Evolutionary conservation across 306 rosid genomes (phyloP).

Genomic region (Macrotyloma uniflorum): DNA sequence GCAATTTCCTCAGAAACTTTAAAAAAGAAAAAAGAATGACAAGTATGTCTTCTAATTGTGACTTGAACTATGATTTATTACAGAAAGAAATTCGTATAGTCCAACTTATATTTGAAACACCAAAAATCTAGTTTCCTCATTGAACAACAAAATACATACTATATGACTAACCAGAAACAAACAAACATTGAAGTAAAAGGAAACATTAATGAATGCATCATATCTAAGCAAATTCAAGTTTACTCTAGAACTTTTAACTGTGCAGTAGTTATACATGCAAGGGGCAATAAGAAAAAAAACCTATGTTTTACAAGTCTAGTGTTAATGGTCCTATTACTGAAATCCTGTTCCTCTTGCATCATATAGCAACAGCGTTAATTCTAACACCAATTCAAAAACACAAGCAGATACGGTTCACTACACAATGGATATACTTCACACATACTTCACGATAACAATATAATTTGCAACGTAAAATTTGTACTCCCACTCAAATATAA

Average conservation of each 20-base stretch:
- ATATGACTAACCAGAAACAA: constrained; percentile 4
- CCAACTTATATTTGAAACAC: constrained; percentile 22
- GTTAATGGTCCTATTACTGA: not conserved
- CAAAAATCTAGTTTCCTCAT: not conserved
- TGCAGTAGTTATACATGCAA: not conserved
- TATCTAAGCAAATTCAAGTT: constrained; percentile 1
- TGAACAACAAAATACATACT: not conserved
- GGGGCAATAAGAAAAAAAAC: not conserved
- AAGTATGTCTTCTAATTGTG: not conserved
- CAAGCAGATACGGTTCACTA: constrained; percentile 9
- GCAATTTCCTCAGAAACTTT: constrained; percentile 3
- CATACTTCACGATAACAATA: not conserved
- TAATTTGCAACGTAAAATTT: not conserved
- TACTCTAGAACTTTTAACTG: not conserved
- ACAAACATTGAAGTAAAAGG: not conserved
- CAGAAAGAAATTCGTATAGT: not conserved
- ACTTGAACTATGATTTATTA: not conserved
- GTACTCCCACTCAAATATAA: not conserved
- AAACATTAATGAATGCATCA: not conserved
- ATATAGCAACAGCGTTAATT: not conserved
- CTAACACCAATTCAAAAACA: constrained; percentile 16
- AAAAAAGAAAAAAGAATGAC: not conserved
- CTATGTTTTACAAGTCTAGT: not conserved
- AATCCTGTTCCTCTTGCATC: not conserved
- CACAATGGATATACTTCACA: not conserved